Conservation (phyloP, 331 rosid species). For the Rosa hybrid region DNA sequence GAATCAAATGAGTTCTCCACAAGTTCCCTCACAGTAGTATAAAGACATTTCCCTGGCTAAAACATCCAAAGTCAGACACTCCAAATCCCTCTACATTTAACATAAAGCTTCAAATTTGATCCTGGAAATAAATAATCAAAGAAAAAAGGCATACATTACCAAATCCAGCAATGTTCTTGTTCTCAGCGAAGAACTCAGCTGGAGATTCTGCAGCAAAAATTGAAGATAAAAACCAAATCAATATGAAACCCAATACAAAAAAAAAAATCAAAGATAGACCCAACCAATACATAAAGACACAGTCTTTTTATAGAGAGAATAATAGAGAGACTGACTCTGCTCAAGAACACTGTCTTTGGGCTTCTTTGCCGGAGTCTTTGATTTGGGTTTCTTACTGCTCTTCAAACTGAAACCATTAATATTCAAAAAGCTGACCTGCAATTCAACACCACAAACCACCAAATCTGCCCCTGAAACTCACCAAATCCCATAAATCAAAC, state of each 20-base stretch:
- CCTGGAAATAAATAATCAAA: not conserved
- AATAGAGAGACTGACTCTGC: conserved; percentile 61
- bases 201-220: conserved; percentile 68
- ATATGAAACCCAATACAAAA: not conserved
- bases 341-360: conserved; percentile 71
- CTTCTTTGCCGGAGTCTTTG: conserved; percentile 61
- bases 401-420: conserved; percentile 37
- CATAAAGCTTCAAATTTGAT: not conserved
- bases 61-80: conserved; percentile 13
- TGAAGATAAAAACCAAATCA: not conserved
- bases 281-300: not conserved
- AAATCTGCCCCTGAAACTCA: too few relatives aligned
- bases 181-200: conserved; percentile 93
- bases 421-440: too few relatives aligned
- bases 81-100: not conserved
- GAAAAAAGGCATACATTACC: conserved; percentile 51
- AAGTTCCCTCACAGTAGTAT: conserved; percentile 90
- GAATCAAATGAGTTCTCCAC: conserved; percentile 93
- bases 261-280: not conserved
- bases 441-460: too few relatives aligned
- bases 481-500: too few relatives aligned
- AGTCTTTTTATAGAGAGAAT: not conserved
- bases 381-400: conserved; percentile 59
- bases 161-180: conserved; percentile 94
- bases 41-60: conserved; percentile 86